Percentiles rank a stretch among this genome's conserved stretches.
phyloP scores from a whole-genome alignment of 192 early-diverging fungal species.

The Rhizophagus sp. region DNA sequence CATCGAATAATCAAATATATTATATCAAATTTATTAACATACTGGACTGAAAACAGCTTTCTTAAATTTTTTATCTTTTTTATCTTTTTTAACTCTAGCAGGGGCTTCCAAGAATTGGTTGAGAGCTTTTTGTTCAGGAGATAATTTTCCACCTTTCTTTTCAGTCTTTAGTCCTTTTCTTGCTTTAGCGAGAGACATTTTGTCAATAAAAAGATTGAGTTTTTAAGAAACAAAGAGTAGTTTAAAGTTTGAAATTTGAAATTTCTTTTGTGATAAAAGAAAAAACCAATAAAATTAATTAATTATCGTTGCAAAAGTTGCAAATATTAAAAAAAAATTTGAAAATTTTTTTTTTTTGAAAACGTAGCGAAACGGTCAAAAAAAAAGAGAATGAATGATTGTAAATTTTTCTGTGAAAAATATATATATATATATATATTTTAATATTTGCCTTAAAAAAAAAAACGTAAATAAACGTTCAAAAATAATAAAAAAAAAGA shows the following conservation, averaged over 20 bases:
- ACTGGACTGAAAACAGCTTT: not conserved
- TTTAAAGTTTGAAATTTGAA: too few species aligned
- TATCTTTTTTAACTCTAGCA: not conserved
- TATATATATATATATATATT: not conserved
- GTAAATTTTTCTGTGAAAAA: not conserved
- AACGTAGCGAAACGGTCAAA: not conserved
- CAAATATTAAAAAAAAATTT: not conserved
- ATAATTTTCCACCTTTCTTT: not conserved
- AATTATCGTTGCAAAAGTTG: not conserved
- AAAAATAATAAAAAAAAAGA: not conserved
- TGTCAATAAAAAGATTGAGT: not conserved
- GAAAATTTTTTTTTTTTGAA: not conserved
- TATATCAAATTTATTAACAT: not conserved
- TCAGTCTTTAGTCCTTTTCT: too few species aligned
- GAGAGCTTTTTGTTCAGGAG: not conserved
- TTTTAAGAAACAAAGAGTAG: too few species aligned
- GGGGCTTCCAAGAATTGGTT: not conserved
- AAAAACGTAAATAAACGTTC: not conserved
- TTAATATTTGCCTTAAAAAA: not conserved
- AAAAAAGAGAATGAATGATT: not conserved
- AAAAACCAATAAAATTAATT: not conserved
- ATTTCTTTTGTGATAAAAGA: too few species aligned
- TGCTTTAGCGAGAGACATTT: not conserved
- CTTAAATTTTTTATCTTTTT: not conserved
- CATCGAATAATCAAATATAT: not conserved